Percentiles rank a stretch among this genome's conserved stretches.
These are phyloP conservation scores for Scheffersomyces lignosus DNA, from an alignment of 805 yeast species.

Conservation along the genomic window DNA sequence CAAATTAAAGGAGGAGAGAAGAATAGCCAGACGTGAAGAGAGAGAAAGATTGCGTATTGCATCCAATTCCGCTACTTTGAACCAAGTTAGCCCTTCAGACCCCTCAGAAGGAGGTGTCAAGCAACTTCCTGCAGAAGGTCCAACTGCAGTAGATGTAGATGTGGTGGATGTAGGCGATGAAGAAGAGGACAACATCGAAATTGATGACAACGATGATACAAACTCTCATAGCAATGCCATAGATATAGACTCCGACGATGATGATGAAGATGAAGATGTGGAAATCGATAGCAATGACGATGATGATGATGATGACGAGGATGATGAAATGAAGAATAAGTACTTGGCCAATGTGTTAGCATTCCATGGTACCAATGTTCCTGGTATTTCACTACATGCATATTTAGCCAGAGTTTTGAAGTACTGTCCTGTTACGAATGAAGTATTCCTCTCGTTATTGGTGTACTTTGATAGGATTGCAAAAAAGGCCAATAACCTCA, in stretches of 20 bases:
- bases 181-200: slow-evolving; percentile 10
- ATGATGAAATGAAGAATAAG: slow-evolving; percentile 46
- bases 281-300: slow-evolving; percentile 21
- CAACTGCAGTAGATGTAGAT: slow-evolving; percentile 1
- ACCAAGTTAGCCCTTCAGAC: neutral
- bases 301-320: slow-evolving; percentile 29
- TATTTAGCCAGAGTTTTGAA: slow-evolving; percentile 87
- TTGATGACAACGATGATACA: slow-evolving; percentile 8
- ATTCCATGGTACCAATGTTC: slow-evolving; percentile 94
- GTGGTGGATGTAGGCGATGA: slow-evolving; percentile 7
- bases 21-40: slow-evolving; percentile 1
- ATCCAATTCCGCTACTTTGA: neutral
- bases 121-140: slow-evolving; percentile 1
- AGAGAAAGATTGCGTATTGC: slow-evolving; percentile 1
- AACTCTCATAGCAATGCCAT: slow-evolving; percentile 17
- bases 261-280: slow-evolving; percentile 17
- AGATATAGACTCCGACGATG: slow-evolving; percentile 19
- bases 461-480: slow-evolving; percentile 96
- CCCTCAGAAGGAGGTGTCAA: neutral
- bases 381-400: slow-evolving; percentile 90
- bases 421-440: slow-evolving; percentile 98
- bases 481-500: slow-evolving; percentile 65
- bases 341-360: slow-evolving; percentile 74
- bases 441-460: slow-evolving; percentile 83
- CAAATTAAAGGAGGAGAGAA: slow-evolving; percentile 4